Percentiles rank a stretch among this genome's conserved stretches.
phyloP scores from a whole-genome alignment of 108 stramenopile genomes.

The Conticribra guillardii region DNA sequence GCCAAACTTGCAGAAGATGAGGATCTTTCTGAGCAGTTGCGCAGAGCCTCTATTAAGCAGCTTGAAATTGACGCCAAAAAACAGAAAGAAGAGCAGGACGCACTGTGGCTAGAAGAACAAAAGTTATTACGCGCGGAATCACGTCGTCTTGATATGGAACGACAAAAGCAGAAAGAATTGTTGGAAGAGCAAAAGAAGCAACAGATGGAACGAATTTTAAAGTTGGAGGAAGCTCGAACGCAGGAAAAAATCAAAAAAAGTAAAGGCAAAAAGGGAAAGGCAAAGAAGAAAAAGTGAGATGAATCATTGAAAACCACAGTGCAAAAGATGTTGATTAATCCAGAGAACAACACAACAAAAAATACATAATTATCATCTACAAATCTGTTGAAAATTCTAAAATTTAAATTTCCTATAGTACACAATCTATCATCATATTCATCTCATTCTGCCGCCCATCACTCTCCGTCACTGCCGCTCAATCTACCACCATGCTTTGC shows the following conservation, averaged over 20 bases:
- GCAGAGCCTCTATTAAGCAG: background rate
- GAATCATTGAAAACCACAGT: too few species aligned
- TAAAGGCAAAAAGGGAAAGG: slow-evolving; percentile 39
- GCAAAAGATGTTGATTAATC: too few species aligned
- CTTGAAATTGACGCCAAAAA: background rate
- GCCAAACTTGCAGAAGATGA: slow-evolving; percentile 10
- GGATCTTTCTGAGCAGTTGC: slow-evolving; percentile 10
- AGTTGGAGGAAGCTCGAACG: slow-evolving; percentile 40
- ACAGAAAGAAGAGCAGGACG: slow-evolving; percentile 20
- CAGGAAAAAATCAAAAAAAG: slow-evolving; percentile 23
- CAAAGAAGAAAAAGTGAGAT: slow-evolving; percentile 19
- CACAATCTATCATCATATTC: too few species aligned
- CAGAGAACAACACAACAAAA: too few species aligned
- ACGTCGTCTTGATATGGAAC: slow-evolving; percentile 18
- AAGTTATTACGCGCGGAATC: slow-evolving; percentile 20
- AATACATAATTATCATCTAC: too few species aligned
- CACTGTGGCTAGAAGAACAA: slow-evolving; percentile 37
- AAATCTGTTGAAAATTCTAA: too few species aligned
- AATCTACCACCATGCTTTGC: too few species aligned
- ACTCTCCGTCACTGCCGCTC: too few species aligned
- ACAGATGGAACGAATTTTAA: slow-evolving; percentile 9
- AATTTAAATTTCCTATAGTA: too few species aligned
- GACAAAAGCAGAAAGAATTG: background rate
- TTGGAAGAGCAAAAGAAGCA: slow-evolving; percentile 13
- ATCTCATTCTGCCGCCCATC: too few species aligned